Conservation (phyloP, 352 stramenopile genomes). For the Phytophthora palmivora region DNA sequence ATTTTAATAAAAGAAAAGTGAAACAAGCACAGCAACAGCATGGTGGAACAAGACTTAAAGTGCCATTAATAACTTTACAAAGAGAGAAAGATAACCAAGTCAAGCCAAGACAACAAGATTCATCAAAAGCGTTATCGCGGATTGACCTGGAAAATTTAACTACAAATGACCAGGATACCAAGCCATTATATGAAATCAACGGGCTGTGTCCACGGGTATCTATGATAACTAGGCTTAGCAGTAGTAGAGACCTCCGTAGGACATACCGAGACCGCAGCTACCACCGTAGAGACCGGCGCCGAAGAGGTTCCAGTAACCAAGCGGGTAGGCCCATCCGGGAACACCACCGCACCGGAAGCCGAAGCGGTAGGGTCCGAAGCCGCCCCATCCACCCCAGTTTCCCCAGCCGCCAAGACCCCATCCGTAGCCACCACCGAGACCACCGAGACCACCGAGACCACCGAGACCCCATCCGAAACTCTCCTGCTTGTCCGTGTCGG, state of each 20-base stretch:
- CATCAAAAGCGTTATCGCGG: no score
- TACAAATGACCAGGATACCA: no score
- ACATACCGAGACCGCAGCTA: constrained; percentile 26
- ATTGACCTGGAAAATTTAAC: no score
- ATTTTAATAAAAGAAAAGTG: no score
- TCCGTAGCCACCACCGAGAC: constrained; percentile 2
- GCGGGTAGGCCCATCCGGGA: constrained; percentile 44
- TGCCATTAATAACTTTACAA: no score
- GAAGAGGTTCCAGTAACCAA: constrained; percentile 47
- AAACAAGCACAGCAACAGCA: no score
- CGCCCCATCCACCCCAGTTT: constrained; percentile 22
- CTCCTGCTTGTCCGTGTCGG: constrained; percentile 2
- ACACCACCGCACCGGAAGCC: constrained; percentile 34
- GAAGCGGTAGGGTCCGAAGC: constrained; percentile 90
- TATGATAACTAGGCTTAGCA: constrained; percentile 14
- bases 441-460: no score
- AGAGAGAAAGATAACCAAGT: no score
- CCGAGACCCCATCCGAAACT: constrained; percentile 2
- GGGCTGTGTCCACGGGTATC: no score
- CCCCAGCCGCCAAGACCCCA: constrained; percentile 21
- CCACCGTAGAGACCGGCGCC: constrained; percentile 30
- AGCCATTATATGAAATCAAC: no score
- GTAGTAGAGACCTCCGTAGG: constrained; percentile 36
- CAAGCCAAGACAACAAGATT: no score
- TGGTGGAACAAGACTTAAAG: no score